Evolutionary conservation across 257 asterid species (phyloP).

Genomic region (Gentiana macrophylla): DNA sequence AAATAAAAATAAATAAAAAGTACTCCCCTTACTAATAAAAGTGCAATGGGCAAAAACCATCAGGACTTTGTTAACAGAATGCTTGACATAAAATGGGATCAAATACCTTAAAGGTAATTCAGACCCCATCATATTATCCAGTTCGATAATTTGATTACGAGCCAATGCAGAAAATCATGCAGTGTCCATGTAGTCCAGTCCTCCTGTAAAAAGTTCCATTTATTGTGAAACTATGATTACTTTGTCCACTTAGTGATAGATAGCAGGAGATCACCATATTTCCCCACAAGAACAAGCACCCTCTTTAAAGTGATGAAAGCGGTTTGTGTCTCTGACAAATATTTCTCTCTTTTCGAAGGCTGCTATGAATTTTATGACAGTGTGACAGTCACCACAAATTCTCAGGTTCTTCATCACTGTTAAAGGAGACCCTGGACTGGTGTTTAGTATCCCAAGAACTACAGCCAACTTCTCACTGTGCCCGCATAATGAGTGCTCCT

Average conservation of each 20-base stretch:
- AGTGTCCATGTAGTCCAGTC: no score
- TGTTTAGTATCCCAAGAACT: slow-evolving; percentile 65
- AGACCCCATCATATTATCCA: no score
- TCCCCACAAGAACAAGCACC: slow-evolving; percentile 83
- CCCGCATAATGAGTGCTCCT: slow-evolving; percentile 81
- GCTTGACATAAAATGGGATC: no score
- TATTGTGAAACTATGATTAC: no score
- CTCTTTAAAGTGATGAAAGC: slow-evolving; percentile 79
- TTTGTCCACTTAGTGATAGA: not conserved
- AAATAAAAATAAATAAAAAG: no score
- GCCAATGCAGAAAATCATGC: no score
- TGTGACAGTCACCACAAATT: slow-evolving; percentile 88
- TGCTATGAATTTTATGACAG: slow-evolving; percentile 62
- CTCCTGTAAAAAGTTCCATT: no score
- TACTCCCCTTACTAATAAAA: no score
- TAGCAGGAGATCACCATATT: slow-evolving; percentile 54
- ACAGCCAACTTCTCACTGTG: slow-evolving; percentile 94
- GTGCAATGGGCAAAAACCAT: no score
- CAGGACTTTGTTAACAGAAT: no score
- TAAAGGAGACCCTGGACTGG: slow-evolving; percentile 50
- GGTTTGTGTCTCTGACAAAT: slow-evolving; percentile 72
- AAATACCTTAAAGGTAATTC: no score
- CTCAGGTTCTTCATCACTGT: slow-evolving; percentile 81
- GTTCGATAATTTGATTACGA: no score
- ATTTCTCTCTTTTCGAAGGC: slow-evolving; percentile 67